phyloP scores from a whole-genome alignment of 805 yeast genomes.

The Candida easanensis region DNA sequence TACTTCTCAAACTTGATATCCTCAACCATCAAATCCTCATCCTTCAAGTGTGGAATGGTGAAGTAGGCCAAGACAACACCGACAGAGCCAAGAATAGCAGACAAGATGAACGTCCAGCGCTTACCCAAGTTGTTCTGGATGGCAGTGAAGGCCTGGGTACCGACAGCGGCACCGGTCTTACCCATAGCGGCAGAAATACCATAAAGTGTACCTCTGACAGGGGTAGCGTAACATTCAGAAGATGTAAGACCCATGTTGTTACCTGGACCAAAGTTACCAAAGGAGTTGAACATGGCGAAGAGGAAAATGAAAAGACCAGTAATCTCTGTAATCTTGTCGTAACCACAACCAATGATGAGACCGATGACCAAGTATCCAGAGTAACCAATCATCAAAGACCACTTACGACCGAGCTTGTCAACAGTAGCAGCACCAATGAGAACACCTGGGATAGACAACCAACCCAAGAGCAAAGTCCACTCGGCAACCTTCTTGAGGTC shows the following conservation, averaged over 20 bases:
- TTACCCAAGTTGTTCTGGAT: constrained; percentile 63
- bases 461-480: constrained; percentile 67
- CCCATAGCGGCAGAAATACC: constrained; percentile 80
- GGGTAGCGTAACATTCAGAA: constrained; percentile 71
- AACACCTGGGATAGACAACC: constrained; percentile 72
- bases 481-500: constrained; percentile 60
- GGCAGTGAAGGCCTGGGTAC: constrained; percentile 69
- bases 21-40: constrained; percentile 65
- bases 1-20: constrained; percentile 62
- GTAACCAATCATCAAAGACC: constrained; percentile 70
- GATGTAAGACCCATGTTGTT: constrained; percentile 66
- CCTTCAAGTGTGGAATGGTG: constrained; percentile 66
- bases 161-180: constrained; percentile 83
- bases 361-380: constrained; percentile 70
- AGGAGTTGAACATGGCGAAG: constrained; percentile 68
- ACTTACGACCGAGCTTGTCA: constrained; percentile 67
- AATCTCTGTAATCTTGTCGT: constrained; percentile 52
- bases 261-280: constrained; percentile 80
- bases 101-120: constrained; percentile 75
- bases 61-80: constrained; percentile 60
- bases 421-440: constrained; percentile 64
- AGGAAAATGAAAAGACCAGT: constrained; percentile 64
- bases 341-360: constrained; percentile 65
- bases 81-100: constrained; percentile 65
- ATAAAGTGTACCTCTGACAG: constrained; percentile 72